Base-by-base conservation (phyloP, 768 basidiomycete genomes). In the Pholiota microspora region DNA sequence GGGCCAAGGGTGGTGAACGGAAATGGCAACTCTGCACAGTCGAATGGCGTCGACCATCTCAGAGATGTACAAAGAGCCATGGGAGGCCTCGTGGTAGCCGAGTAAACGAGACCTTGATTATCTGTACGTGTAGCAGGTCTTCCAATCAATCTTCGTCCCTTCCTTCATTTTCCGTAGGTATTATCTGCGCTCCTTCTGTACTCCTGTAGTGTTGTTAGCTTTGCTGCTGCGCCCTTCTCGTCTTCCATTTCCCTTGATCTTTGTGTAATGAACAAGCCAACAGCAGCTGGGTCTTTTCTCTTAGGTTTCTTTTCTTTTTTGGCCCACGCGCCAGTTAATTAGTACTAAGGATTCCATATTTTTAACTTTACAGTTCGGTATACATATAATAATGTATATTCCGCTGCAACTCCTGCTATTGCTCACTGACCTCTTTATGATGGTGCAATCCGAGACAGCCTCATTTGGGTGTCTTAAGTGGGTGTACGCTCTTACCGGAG, bases 51-150 rank as follows among this genome's bases (percentile, higher is more conserved):
- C 46, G 86, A 81, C 63, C 82, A 76, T 56, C 81, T n/a, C n/a
- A n/a, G n/a, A n/a, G n/a, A n/a, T n/a, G n/a, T 89, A 34, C 86
- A 89, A 70, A 81, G 85, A 73, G 84, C 83, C 21, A 86, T 91
- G 85, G 85, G 83, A 62, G 81, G 85, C 46, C 77, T 92, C 63
- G 76, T 82, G 49, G 84, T 88, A 55, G 85, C 85, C 50, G 89
- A 92, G 77, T 91, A 70, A 81, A 63, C 59, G 59, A 44, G 44
- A 42, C 49, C 36, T 51, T 28, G 54, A 49, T 47, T 40, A 45
- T 45, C 36, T 34, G 28, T 53, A 50, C 27, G 12, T 42, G 27
- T 25, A 45, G 25, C 54, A 49, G 38, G 51, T 51, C 29, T 23
- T 51, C 40, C 28, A 51, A 35, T 47, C 49, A 53, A 49, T 47